Base-by-base conservation (phyloP, 2,329 filamentous ascomycete genomes). In the Epichloe scottii region DNA sequence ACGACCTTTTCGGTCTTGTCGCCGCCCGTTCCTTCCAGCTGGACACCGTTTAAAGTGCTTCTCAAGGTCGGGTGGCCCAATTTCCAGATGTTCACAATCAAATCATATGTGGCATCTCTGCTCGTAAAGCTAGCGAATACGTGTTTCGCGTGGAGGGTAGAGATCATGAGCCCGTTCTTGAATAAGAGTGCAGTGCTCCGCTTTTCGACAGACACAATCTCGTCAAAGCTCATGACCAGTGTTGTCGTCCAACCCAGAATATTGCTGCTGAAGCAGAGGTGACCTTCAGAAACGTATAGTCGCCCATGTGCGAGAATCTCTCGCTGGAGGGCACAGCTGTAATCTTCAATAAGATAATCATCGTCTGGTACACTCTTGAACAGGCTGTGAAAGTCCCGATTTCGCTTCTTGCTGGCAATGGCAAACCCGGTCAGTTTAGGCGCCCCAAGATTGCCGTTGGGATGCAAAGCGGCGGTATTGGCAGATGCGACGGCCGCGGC, bases 171-270 rank as follows among this genome's bases (percentile, higher is more conserved):
- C 4, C 91, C 94, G 63, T 98, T 98, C 53, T 94, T 95, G 69
- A 98, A 97, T 2, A 98, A 76, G 54, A 98, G 77, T 0, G 93
- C 93, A 0, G 93, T 98, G 64, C 84, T 96, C 66, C 95, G 87
- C 71, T 97, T 97, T 69, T 98, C 93, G 7, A 98, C 87, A 1
- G 91, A 89, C 19, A 97, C 88, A 52, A 98, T 88, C 67, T 98
- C 93, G 63, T 98, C 93, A 64, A 98, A 98, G 66, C 89, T 94
- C 72, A 98, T 95, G 49, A 98, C 91, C 41, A 98, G 74, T 1
- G 93, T 98, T 0, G 93, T 98, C 21, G 94, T 87, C 93, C 93
- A 98, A 50, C 93, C 93, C 45, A 98, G 79, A 57, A 98, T 98
- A 64, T 98, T 98, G 73, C 93, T 97, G 62, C 90, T 96, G 69